A percentile compares a stretch with the other conserved stretches of the same genome.
Conservation (phyloP, 2,329 filamentous ascomycete species). For the Fusarium mangiferae region DNA sequence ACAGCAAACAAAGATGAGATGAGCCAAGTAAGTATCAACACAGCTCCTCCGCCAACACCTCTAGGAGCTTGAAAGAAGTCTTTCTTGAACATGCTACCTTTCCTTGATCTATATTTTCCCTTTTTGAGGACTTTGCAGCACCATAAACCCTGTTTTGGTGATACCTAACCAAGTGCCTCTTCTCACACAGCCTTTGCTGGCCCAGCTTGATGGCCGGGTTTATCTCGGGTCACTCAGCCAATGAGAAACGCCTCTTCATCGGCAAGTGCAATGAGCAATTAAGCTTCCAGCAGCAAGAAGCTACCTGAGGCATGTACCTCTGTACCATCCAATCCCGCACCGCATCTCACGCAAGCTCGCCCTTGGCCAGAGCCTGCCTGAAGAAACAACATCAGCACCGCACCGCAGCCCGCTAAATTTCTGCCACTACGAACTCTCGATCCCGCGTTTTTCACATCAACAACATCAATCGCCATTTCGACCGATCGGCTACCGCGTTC, state of each 20-base stretch:
- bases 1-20: conserved; percentile 30
- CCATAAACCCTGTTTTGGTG: conserved; percentile 8
- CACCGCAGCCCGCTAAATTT: conserved; percentile 45
- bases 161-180: conserved; percentile 15
- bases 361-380: conserved; percentile 33
- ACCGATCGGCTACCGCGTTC: conserved; percentile 37
- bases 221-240: conserved; percentile 39
- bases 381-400: conserved; percentile 45
- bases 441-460: conserved; percentile 44
- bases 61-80: conserved; percentile 37
- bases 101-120: not conserved
- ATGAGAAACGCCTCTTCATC: conserved; percentile 5
- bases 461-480: conserved; percentile 40
- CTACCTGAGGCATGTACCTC: conserved; percentile 39
- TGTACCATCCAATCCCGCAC: conserved; percentile 12
- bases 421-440: conserved; percentile 43
- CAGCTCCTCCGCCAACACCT: conserved; percentile 20
- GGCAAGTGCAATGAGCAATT: not conserved
- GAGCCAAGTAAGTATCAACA: conserved; percentile 35
- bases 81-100: conserved; percentile 8
- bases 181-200: conserved; percentile 34
- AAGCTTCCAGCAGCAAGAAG: not conserved
- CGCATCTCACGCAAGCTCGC: conserved; percentile 25
- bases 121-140: not conserved
- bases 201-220: conserved; percentile 38